phyloP scores from a whole-genome alignment of 345 rosid species.

The Populus davidiana region DNA sequence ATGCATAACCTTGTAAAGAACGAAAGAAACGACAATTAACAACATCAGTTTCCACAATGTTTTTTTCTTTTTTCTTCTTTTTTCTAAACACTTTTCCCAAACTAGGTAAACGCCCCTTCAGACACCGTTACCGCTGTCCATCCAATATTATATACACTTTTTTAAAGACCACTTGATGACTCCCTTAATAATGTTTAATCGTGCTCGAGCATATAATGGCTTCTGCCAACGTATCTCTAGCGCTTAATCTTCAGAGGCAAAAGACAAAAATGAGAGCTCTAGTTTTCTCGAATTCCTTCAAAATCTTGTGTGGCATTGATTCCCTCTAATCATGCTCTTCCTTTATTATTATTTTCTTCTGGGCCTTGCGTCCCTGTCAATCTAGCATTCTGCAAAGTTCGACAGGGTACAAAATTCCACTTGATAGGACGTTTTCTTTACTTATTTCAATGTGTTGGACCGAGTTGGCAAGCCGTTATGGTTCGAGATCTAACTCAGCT shows the following conservation, averaged over 20 bases:
- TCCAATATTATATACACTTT: no score
- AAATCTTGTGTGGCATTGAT: not conserved
- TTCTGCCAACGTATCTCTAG: no score
- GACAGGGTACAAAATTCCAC: not conserved
- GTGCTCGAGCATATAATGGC: no score
- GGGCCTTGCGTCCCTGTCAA: no score
- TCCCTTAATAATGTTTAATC: not conserved
- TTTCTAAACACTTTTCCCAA: not conserved
- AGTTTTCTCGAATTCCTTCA: not conserved
- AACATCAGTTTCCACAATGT: not conserved
- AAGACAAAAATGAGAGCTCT: not conserved
- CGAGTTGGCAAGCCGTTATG: not conserved
- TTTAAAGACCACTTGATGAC: not conserved
- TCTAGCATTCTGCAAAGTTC: no score
- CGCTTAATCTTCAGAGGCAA: not conserved
- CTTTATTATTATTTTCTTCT: no score
- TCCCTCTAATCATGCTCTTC: not conserved
- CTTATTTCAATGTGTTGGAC: no score
- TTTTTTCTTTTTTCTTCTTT: not conserved
- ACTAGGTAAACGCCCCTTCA: constrained; percentile 6
- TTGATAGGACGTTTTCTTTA: no score
- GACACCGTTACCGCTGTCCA: constrained; percentile 13
- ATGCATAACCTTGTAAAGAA: not conserved
- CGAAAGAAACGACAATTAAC: constrained; percentile 11
- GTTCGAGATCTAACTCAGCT: not conserved